Conservation (phyloP, 352 stramenopile genomes). For the Plasmopara viticola region DNA sequence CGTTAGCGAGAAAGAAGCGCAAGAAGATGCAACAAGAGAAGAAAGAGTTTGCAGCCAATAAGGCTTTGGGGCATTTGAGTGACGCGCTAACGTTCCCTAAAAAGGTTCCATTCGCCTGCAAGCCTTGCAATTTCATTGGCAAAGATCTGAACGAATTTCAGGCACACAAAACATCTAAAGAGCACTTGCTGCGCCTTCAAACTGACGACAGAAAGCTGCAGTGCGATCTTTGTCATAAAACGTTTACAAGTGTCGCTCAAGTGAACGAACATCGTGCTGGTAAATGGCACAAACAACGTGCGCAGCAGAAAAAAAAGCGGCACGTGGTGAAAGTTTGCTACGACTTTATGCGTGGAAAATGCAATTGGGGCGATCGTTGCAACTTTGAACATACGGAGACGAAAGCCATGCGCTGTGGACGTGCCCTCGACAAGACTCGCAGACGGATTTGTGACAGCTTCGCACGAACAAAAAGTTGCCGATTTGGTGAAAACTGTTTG, state of each 20-base stretch:
- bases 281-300: slow-evolving; percentile 81
- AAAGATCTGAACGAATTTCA: slow-evolving; percentile 61
- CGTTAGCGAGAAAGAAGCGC: slow-evolving; percentile 35
- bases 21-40: slow-evolving; percentile 28
- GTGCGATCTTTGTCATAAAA: slow-evolving; percentile 67
- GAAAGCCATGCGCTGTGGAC: slow-evolving; percentile 52
- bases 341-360: slow-evolving; percentile 75
- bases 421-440: slow-evolving; percentile 46
- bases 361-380: slow-evolving; percentile 57
- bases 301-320: slow-evolving; percentile 55
- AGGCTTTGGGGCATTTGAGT: slow-evolving; percentile 29
- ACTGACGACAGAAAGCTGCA: slow-evolving; percentile 26
- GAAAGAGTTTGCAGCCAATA: slow-evolving; percentile 21
- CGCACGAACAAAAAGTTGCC: slow-evolving; percentile 34
- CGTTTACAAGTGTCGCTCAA: slow-evolving; percentile 71
- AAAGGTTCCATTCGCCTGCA: slow-evolving; percentile 79
- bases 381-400: slow-evolving; percentile 67
- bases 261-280: slow-evolving; percentile 67
- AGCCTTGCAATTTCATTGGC: slow-evolving; percentile 73
- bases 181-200: slow-evolving; percentile 37
- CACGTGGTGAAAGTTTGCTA: slow-evolving; percentile 76
- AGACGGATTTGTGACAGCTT: slow-evolving; percentile 55
- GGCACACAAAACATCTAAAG: slow-evolving; percentile 39
- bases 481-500: slow-evolving; percentile 70
- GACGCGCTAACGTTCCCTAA: slow-evolving; percentile 56